Evolutionary conservation across 306 rosid species (phyloP).

Genomic region (Fragaria ananassa): DNA sequence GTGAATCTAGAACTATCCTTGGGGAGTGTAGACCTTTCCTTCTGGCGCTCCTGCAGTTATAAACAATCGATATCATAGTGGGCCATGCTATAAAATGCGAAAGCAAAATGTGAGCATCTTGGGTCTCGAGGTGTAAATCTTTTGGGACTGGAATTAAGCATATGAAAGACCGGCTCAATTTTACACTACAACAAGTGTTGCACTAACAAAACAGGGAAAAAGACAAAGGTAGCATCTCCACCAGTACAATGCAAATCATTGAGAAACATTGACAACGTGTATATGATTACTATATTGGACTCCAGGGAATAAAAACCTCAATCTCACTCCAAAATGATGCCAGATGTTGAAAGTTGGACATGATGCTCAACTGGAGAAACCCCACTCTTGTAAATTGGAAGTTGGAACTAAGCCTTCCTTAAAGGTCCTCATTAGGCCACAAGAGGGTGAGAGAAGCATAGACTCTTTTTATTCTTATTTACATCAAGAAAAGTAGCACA

Average conservation of each 20-base stretch:
- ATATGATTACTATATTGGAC: neutral
- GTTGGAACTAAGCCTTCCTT: slow-evolving; percentile 12
- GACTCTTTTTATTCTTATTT: neutral
- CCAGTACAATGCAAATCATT: neutral
- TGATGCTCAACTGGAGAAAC: neutral
- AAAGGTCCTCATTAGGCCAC: slow-evolving; percentile 15
- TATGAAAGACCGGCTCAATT: neutral
- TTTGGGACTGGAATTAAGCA: neutral
- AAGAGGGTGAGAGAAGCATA: neutral
- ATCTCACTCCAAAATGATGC: neutral
- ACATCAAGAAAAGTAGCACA: neutral
- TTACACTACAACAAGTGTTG: neutral
- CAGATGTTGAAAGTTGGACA: neutral
- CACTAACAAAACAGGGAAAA: neutral
- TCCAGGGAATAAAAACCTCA: neutral
- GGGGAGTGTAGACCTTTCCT: slow-evolving; percentile 57
- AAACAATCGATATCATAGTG: neutral
- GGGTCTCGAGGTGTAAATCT: neutral
- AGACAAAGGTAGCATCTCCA: neutral
- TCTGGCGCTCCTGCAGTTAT: slow-evolving; percentile 65
- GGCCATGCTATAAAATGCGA: neutral
- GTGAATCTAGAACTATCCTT: slow-evolving; percentile 50
- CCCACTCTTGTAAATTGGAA: neutral
- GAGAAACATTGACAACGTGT: neutral
- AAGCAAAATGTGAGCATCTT: neutral